Evolutionary conservation across 345 rosid species (phyloP), one percentile per base, ranked within the genome.

Genomic region (Gossypium australe): DNA sequence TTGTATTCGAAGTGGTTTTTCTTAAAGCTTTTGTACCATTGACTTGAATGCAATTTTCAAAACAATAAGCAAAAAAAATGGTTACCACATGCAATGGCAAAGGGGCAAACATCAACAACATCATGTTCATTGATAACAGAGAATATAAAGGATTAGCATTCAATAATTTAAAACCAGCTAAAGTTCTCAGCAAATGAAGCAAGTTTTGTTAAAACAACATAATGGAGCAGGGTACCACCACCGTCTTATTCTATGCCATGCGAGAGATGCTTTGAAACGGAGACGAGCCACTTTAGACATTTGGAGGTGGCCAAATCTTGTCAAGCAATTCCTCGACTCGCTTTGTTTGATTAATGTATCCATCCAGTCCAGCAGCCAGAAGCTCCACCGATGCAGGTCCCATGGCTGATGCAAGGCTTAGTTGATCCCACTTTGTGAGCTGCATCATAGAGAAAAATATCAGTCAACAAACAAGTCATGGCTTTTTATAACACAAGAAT

Each of bases 271-370:
- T 16, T 7, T 52, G 60, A 24, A 55, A 47, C 49, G 61, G 18
- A 11, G 22, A 11, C 1, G 11, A 61, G 72, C 9, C 24, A 45
- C 49, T 80, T 86, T 83, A 91, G 62, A 90, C 94, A 77, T 95
- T 93, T 49, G 97, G 99, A 44, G 97, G 98, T 55, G 99, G 99
- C 98, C 98, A 95, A 72, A 95, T 93, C 92, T 95, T 92, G 18
- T 87, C 88, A 3, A 93, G 88, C 24, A 89, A 77, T 80, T 91
- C 97, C 85, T 91, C 96, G 0, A 88, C 90, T 17, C 93, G 91
- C 80, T 80, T 91, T 0, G 88, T 85, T 85, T 95, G 97, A 75
- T 83, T 80, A n/a, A 79, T 80, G 52, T 93, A 89, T 17, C 97
- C 96, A 29, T 93, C 92, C 7, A 93, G 84, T 41, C 99, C 98